Base-by-base conservation (phyloP, 805 yeast species). In the Torulaspora maleeae region DNA sequence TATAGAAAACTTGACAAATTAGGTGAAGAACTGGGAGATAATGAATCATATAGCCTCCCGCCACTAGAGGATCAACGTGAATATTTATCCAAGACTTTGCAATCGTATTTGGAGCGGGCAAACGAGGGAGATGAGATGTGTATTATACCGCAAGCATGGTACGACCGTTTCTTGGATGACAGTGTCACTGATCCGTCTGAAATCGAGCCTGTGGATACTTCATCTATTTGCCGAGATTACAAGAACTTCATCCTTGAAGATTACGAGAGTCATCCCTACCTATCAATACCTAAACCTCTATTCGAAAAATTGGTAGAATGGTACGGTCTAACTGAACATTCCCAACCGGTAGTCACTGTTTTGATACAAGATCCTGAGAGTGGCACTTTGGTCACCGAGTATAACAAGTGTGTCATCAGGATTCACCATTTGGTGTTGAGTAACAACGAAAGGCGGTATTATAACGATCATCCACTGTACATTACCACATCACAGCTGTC, bases 91-190 rank as follows among this genome's bases (percentile, higher is more conserved):
- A 30, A 45, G 11, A 37, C 61, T 9, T 41, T 57, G 25, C 38
- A 50, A 10, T 41, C 47, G 7, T 40, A 51, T 32, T 43, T 47
- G 13, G 35, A 24, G 13, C 37, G 42, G 7, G 58, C 56, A 3
- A 52, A 64, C 24, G 79, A 77, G 47, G 84, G 83, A 5, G 77
- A 73, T 38, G 60, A 49, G 27, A 73, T 75, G 55, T 77, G 66
- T 53, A 67, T 77, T 20, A 68, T 80, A 9, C 77, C 84, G 1
- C 60, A 66, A 11, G 60, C 53, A 1, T 80, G 78, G 73, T 62
- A 72, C 17, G 60, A 66, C 32, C 51, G 49, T 4, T 75, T 79
- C 45, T 56, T 76, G 22, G 61, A 67, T 33, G 50, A 60, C 5
- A 58, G 65, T 25, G 44, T 54, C 10, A 44, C 43, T 17, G 56